These are phyloP conservation scores for Diatrype stigma DNA, from an alignment of 2,329 filamentous ascomycete genomes.

Conservation along the genomic window DNA sequence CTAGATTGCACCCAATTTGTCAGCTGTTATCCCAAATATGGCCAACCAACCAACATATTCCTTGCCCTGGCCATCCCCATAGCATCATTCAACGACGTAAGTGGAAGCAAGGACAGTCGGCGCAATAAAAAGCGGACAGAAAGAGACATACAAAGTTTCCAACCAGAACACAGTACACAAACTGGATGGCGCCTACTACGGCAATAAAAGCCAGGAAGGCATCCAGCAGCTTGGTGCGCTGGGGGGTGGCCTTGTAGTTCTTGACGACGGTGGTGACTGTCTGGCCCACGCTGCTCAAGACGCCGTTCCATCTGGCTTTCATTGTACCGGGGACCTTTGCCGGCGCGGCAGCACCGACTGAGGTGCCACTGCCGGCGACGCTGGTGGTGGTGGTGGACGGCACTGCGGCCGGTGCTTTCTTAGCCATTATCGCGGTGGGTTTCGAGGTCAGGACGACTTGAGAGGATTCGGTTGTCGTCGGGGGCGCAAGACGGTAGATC, in stretches of 20 bases:
- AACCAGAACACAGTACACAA: slow-evolving; percentile 83
- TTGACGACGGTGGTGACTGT: slow-evolving; percentile 68
- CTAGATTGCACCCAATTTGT: slow-evolving; percentile 43
- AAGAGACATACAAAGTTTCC: slow-evolving; percentile 95
- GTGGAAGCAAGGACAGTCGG: background rate
- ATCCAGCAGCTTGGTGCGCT: slow-evolving; percentile 89
- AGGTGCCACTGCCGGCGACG: slow-evolving; percentile 11
- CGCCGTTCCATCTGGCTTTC: slow-evolving; percentile 10
- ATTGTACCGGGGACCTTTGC: slow-evolving; percentile 20
- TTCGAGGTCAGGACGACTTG: no score
- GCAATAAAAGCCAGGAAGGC: slow-evolving; percentile 86
- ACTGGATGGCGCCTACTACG: slow-evolving; percentile 82
- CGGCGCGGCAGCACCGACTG: slow-evolving; percentile 8
- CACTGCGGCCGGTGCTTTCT: slow-evolving; percentile 8
- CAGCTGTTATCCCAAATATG: background rate
- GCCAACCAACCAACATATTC: no score
- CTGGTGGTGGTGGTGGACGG: slow-evolving; percentile 13
- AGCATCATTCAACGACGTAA: no score
- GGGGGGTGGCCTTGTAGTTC: slow-evolving; percentile 80
- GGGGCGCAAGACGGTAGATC: no score
- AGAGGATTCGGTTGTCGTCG: no score
- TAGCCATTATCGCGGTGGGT: no score
- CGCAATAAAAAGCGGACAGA: slow-evolving; percentile 47
- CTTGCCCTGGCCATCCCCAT: no score
- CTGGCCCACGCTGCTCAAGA: slow-evolving; percentile 40